phyloP scores from a whole-genome alignment of 2,329 filamentous ascomycete species.

The Fusarium sp. region DNA sequence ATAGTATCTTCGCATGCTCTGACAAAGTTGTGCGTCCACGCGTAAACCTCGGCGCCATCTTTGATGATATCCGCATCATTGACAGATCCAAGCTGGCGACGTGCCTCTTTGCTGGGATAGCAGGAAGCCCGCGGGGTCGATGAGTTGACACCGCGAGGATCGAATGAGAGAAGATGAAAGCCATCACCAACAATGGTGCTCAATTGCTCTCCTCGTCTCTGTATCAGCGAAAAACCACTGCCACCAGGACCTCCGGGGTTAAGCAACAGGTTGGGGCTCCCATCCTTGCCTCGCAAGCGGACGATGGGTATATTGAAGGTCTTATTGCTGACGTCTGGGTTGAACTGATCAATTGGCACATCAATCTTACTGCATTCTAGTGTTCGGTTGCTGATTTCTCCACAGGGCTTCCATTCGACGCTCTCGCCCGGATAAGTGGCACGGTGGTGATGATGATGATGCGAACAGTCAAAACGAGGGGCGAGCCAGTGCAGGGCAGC shows the following conservation, averaged over 20 bases:
- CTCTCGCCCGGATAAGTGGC: conserved; percentile 31
- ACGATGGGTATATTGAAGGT: conserved; percentile 62
- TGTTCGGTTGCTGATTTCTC: conserved; percentile 53
- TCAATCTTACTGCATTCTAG: conserved; percentile 62
- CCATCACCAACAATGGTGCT: conserved; percentile 57
- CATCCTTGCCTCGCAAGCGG: conserved; percentile 61
- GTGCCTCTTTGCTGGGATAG: conserved; percentile 56
- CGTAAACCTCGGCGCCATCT: conserved; percentile 58
- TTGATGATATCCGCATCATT: conserved; percentile 48
- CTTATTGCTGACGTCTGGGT: conserved; percentile 52
- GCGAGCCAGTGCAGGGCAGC: conserved; percentile 26
- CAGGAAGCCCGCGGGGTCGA: conserved; percentile 56
- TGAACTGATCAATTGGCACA: conserved; percentile 65
- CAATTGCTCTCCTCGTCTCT: conserved; percentile 55
- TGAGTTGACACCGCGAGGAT: conserved; percentile 61
- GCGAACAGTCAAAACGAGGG: conserved; percentile 19
- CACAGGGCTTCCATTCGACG: conserved; percentile 58
- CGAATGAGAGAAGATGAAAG: conserved; percentile 64
- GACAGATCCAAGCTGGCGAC: conserved; percentile 47
- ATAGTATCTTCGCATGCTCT: conserved; percentile 61
- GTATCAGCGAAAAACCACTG: conserved; percentile 58
- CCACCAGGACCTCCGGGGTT: conserved; percentile 66
- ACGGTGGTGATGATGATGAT: conserved; percentile 17
- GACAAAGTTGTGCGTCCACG: conserved; percentile 60
- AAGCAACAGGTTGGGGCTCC: conserved; percentile 61